Evolutionary conservation across 805 yeast species (phyloP).

Genomic region (Starmerella tilneyi): DNA sequence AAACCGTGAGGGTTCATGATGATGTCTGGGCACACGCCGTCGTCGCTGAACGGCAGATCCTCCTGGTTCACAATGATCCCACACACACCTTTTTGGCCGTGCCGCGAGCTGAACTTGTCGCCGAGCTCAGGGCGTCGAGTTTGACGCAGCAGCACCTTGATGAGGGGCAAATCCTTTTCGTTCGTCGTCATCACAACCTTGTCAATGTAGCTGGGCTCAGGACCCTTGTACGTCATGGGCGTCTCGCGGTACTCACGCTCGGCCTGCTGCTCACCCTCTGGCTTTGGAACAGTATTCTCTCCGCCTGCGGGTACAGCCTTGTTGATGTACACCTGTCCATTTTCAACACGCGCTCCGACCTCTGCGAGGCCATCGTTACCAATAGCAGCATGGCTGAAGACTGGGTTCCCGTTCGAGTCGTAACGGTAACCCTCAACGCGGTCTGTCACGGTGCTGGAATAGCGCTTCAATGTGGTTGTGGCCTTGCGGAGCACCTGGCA

Average conservation of each 20-base stretch:
- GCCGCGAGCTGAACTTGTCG: slow-evolving; percentile 93
- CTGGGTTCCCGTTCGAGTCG: slow-evolving; percentile 44
- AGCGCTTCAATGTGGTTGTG: slow-evolving; percentile 78
- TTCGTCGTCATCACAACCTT: slow-evolving; percentile 96
- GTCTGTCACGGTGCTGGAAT: slow-evolving; percentile 89
- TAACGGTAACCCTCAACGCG: slow-evolving; percentile 84
- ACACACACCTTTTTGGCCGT: slow-evolving; percentile 98
- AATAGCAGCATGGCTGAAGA: slow-evolving; percentile 72
- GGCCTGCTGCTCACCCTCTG: slow-evolving; percentile 27
- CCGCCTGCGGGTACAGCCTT: slow-evolving; percentile 77
- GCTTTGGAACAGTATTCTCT: slow-evolving; percentile 38
- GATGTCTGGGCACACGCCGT: slow-evolving; percentile 87
- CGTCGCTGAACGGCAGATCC: slow-evolving; percentile 89
- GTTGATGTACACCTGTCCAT: slow-evolving; percentile 90
- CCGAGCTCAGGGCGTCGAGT: slow-evolving; percentile 97
- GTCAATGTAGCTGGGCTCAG: slow-evolving; percentile 90
- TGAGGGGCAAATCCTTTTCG: slow-evolving; percentile 87
- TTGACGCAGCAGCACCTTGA: slow-evolving; percentile 85
- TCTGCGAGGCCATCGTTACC: slow-evolving; percentile 97
- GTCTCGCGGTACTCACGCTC: slow-evolving; percentile 70
- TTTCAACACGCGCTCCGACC: slow-evolving; percentile 80
- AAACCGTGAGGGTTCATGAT: slow-evolving; percentile 99
- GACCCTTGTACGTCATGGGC: slow-evolving; percentile 85
- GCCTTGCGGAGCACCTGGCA: slow-evolving; percentile 92
- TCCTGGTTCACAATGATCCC: slow-evolving; percentile 97